Evolutionary conservation across 345 rosid species (phyloP), one percentile per base, ranked within the genome.

Genomic region (thale cress (Arabidopsis thaliana)): DNA sequence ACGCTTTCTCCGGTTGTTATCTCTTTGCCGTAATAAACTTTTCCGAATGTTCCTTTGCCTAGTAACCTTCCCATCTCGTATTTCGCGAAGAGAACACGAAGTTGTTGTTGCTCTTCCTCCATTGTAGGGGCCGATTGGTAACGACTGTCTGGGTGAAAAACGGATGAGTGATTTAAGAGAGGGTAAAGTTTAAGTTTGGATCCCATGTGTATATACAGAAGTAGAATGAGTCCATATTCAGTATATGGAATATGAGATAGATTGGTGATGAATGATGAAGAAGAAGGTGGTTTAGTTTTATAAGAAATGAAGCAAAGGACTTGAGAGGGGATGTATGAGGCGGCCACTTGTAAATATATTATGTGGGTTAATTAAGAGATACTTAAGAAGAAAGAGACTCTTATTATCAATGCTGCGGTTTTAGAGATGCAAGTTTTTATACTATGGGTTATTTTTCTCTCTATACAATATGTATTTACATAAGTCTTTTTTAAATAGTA

Each of bases 41-140:
- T 93, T 0, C 86, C 97, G 80, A 93, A 91, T 16, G 92, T 89
- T 0, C 98, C 98, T 57, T 91, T 86, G 1, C 98, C 98, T n/a
- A 93, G 20, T 4, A 93, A 4, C 57, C 84, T 74, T 44, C 93
- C 96, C 78, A 87, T 80, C 79, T 91, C 91, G 61, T 93, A 89
- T 67, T 84, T 89, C 2, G 85, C 90, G 28, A 88, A 87, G 34
- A 93, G 56, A 28, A 80, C 30, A 9, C 71, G 79, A 24, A 80
- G 77, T 16, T 81, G 76, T 32, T 82, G 77, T 22, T 81, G 75
- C 32, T 80, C 82, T 71, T 78, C 78, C 51, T 77, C 80, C 80
- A 76, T 56, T 10, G 0, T 6, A 14, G 49, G 49, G 22, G 22
- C 49, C 2, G 48, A 44, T 44, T 13, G 48, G 48, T 44, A 44